A percentile compares a stretch with the other conserved stretches of the same genome.
Conservation (phyloP, 2,329 filamentous ascomycete species). For the Trichoderma koningiopsis region DNA sequence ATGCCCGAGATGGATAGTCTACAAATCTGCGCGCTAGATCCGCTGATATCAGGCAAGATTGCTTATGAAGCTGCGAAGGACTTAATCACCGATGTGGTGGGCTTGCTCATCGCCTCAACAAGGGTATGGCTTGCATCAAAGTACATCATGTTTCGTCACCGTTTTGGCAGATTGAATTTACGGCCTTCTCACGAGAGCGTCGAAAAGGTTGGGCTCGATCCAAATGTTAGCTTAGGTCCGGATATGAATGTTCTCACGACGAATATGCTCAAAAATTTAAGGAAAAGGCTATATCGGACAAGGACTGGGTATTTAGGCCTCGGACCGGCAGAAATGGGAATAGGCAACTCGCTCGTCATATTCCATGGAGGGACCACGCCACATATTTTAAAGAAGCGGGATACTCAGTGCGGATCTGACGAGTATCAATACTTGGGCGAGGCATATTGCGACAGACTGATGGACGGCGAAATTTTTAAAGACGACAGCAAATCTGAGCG, state of each 20-base stretch:
- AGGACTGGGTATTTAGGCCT: slow-evolving; percentile 36
- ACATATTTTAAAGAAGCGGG: slow-evolving; percentile 31
- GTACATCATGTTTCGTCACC: slow-evolving; percentile 22
- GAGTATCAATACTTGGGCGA: slow-evolving; percentile 37
- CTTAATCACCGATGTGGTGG: slow-evolving; percentile 27
- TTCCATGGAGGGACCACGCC: slow-evolving; percentile 36
- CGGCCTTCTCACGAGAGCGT: slow-evolving; percentile 1
- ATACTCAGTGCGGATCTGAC: not conserved
- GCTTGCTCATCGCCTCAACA: slow-evolving; percentile 26
- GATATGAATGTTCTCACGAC: slow-evolving; percentile 27
- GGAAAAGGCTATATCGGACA: slow-evolving; percentile 36
- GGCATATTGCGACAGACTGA: slow-evolving; percentile 40
- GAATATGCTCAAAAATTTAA: slow-evolving; percentile 29
- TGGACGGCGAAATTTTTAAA: slow-evolving; percentile 37
- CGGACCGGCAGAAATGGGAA: slow-evolving; percentile 31
- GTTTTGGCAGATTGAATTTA: slow-evolving; percentile 22
- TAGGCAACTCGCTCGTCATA: slow-evolving; percentile 35
- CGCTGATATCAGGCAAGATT: slow-evolving; percentile 20
- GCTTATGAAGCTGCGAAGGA: slow-evolving; percentile 25
- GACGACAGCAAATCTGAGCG: not conserved
- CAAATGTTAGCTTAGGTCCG: not conserved
- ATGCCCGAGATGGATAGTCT: slow-evolving; percentile 28
- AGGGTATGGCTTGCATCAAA: slow-evolving; percentile 11
- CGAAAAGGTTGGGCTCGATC: slow-evolving; percentile 27
- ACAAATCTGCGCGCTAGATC: slow-evolving; percentile 29